Evolutionary conservation across 2,329 filamentous ascomycete genomes (phyloP).

Genomic region (Colletotrichum australisinense): DNA sequence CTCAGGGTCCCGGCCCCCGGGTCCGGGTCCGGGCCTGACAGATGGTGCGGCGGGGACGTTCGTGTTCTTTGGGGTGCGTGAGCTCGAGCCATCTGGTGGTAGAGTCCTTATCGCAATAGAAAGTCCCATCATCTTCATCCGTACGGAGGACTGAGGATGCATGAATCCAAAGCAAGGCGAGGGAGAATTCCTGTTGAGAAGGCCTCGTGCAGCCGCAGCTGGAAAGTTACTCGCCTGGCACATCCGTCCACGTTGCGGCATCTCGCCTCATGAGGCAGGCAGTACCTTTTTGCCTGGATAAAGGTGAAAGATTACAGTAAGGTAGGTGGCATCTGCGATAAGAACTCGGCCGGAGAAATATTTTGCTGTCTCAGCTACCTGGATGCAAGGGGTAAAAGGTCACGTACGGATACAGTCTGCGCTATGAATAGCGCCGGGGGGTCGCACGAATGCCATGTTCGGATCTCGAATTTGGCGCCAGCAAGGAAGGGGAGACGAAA

Average conservation of each 20-base stretch:
- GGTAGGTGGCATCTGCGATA: neutral
- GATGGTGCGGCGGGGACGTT: neutral
- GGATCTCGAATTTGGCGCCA: neutral
- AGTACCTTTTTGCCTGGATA: neutral
- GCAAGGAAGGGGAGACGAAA: neutral
- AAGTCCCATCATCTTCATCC: no score
- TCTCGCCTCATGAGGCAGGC: neutral
- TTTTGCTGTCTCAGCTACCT: slow-evolving; percentile 6
- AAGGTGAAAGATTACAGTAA: no score
- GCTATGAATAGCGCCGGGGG: slow-evolving; percentile 15
- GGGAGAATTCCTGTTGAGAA: neutral
- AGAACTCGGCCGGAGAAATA: neutral
- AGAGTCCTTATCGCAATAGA: neutral
- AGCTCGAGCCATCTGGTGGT: neutral
- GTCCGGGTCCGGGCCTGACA: neutral
- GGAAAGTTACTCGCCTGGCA: neutral
- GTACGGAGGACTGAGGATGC: neutral
- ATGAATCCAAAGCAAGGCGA: neutral
- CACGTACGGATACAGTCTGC: neutral
- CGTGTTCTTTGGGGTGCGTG: neutral
- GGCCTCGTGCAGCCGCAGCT: neutral
- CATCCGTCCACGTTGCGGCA: neutral
- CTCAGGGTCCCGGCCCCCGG: neutral
- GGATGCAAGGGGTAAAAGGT: neutral
- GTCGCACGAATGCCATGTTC: neutral